These are phyloP conservation scores for Domatiomyces catenatus DNA, from an alignment of 2,329 filamentous ascomycete genomes.

Conservation along the genomic window DNA sequence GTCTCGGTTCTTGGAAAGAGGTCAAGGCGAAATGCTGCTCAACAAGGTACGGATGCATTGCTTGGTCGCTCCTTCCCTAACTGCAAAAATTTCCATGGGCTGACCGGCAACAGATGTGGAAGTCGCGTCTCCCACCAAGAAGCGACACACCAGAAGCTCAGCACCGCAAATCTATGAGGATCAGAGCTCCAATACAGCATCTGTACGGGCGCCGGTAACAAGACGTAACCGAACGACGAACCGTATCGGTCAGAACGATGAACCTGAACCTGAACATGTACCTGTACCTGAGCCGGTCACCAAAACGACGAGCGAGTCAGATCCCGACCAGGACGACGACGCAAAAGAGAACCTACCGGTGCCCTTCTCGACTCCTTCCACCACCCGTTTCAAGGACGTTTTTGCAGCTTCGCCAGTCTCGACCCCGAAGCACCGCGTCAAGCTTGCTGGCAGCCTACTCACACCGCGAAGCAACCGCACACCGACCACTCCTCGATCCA, in stretches of 20 bases:
- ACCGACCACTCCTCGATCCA: constrained; percentile 49
- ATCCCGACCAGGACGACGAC: constrained; percentile 37
- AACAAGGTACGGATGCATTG: constrained; percentile 24
- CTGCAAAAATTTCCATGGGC: neutral
- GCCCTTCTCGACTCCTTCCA: constrained; percentile 33
- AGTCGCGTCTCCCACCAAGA: constrained; percentile 19
- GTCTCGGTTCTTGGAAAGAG: constrained; percentile 29
- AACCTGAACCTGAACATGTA: constrained; percentile 25
- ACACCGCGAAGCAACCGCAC: constrained; percentile 68
- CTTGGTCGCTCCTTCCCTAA: constrained; percentile 3
- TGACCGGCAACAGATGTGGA: constrained; percentile 7
- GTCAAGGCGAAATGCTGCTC: constrained; percentile 23
- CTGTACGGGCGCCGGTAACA: constrained; percentile 21
- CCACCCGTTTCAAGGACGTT: constrained; percentile 63
- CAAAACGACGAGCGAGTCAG: constrained; percentile 7
- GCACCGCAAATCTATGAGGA: constrained; percentile 27
- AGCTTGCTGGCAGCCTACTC: constrained; percentile 57
- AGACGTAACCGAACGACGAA: constrained; percentile 32
- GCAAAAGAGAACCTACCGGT: constrained; percentile 31
- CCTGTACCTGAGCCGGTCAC: constrained; percentile 11
- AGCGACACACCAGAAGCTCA: constrained; percentile 33
- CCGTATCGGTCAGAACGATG: constrained; percentile 27
- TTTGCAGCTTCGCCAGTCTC: constrained; percentile 52
- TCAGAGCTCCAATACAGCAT: constrained; percentile 7
- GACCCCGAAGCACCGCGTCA: constrained; percentile 72